Base-by-base conservation (phyloP, 2,329 filamentous ascomycete genomes). In the Fusarium sororula region DNA sequence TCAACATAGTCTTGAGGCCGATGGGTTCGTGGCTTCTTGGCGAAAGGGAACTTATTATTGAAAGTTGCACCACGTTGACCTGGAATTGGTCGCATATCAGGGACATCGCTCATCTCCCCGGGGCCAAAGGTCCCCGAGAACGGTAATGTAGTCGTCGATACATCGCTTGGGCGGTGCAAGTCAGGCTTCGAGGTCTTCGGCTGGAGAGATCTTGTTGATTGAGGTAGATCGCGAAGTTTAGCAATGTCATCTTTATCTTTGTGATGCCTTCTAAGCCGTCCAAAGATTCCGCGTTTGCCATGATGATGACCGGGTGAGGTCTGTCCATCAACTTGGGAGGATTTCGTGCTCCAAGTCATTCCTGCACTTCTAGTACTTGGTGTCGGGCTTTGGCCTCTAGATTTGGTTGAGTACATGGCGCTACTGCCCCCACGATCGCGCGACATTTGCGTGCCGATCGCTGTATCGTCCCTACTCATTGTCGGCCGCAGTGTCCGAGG, bases 351-450 rank as follows among this genome's bases (percentile, higher is more conserved):
- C 58, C 82, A 83, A 35, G 75, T 73, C 60, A 78, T 74, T 84
- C 81, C 79, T 28, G 85, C 87, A 79, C 92, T 94, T 75, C 89
- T 89, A 47, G 89, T 86, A 81, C 94, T 96, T 13, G 95, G 93
- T 2, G 94, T 94, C 32, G 95, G 94, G 82, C 95, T 97, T 69
- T 93, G 90, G 18, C 94, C 91, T 74, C 95, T 91, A 28, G 87
- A 87, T 70, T 83, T 83, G 54, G 85, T 81, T 74, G 80, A 75
- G 84, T 88, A 80, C 86, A 87, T 84, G 47, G 61, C 61, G 37
- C 85, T 85, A 57, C 82, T 83, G 39, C 83, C 85, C 91, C 91
- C 80, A 88, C 90, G 79, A 83, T 78, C 65, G 77, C 75, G 68
- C 76, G 81, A 32, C 85, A 80, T 76, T 85, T 89, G 76, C 85